phyloP scores from a whole-genome alignment of 1,284 basidiomycete species.

The Ceratobasidium sp. region DNA sequence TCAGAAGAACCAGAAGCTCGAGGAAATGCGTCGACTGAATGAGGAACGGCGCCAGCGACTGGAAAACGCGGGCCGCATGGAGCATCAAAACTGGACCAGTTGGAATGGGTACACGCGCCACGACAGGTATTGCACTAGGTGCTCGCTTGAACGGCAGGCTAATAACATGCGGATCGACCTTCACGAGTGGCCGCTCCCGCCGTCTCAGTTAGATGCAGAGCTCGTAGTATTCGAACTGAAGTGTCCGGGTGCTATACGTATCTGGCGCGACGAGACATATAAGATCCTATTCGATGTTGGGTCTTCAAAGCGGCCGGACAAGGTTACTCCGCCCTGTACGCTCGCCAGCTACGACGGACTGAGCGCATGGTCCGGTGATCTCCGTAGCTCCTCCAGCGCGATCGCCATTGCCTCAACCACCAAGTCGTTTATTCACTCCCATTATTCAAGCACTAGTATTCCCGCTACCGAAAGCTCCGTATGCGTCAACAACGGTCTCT shows the following conservation, averaged over 20 bases:
- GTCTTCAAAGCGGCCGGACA: background rate
- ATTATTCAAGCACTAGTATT: conserved; percentile 22
- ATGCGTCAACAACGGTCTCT: conserved; percentile 39
- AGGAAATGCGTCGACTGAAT: conserved; percentile 52
- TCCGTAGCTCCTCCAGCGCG: background rate
- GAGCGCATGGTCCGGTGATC: background rate
- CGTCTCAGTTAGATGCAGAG: conserved; percentile 51
- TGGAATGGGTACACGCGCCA: conserved; percentile 30
- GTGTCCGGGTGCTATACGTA: conserved; percentile 59
- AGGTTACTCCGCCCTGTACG: background rate
- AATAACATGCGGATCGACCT: conserved; percentile 56
- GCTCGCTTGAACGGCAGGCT: conserved; percentile 53
- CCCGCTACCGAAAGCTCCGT: conserved; percentile 17
- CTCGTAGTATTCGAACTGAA: conserved; percentile 63
- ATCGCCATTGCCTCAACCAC: conserved; percentile 51
- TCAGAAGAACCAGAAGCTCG: conserved; percentile 49
- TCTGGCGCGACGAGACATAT: conserved; percentile 64
- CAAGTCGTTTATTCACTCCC: conserved; percentile 38
- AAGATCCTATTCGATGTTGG: conserved; percentile 52
- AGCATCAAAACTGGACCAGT: background rate
- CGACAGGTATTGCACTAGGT: conserved; percentile 55
- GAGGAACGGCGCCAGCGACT: conserved; percentile 43
- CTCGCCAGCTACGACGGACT: conserved; percentile 8
- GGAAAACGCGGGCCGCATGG: background rate
- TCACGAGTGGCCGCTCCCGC: conserved; percentile 68